A percentile compares a stretch with the other conserved stretches of the same genome.
Evolutionary conservation across 2,329 filamentous ascomycete genomes (phyloP).

Genomic region (Paecilomyces dactylethromorphus): DNA sequence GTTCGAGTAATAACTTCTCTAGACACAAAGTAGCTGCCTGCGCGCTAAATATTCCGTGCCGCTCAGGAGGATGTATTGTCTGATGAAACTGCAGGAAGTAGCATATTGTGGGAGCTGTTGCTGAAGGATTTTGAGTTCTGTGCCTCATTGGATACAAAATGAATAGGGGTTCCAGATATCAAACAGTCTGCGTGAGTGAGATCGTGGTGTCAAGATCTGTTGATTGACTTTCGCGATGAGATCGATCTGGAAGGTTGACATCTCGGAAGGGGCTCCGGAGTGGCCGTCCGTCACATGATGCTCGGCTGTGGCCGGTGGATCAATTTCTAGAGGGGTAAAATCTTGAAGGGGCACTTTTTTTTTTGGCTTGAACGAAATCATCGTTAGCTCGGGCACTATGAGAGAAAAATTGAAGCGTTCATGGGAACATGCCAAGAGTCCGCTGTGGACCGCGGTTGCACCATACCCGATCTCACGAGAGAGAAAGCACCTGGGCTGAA

Average conservation of each 20-base stretch:
- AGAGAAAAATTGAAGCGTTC: neutral
- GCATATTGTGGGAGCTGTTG: neutral
- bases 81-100: neutral
- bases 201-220: neutral
- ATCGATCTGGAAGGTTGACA: neutral
- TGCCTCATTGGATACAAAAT: neutral
- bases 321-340: neutral
- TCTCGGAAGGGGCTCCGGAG: neutral
- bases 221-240: neutral
- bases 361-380: neutral
- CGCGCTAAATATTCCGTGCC: neutral
- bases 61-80: neutral
- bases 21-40: neutral
- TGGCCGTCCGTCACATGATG: neutral
- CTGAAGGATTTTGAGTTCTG: neutral
- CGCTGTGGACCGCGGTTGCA: neutral
- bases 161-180: neutral
- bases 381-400: neutral
- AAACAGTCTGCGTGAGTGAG: neutral
- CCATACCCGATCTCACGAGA: neutral
- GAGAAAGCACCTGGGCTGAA: neutral
- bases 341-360: neutral
- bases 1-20: neutral
- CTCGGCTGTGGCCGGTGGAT: neutral
- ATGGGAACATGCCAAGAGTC: neutral